phyloP scores from a whole-genome alignment of 768 basidiomycete genomes.

The Pulveroboletus ravenelii region DNA sequence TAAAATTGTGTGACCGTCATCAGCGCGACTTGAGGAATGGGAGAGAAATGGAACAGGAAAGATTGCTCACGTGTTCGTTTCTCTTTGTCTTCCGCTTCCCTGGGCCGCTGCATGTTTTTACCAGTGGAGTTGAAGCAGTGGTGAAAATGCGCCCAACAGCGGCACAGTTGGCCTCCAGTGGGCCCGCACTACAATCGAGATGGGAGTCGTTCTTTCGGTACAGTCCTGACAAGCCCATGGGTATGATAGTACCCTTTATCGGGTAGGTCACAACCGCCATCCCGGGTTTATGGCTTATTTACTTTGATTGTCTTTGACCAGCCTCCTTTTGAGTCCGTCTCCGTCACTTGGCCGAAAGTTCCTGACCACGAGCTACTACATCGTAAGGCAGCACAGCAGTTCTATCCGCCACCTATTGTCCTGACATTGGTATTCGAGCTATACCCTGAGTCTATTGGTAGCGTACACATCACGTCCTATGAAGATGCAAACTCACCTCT shows the following conservation, averaged over 20 bases:
- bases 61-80: constrained; percentile 49
- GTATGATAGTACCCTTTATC: constrained; percentile 37
- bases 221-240: constrained; percentile 52
- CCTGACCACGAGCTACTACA: constrained; percentile 28
- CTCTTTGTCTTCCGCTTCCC: background rate
- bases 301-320: constrained; percentile 4
- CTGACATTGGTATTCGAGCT: constrained; percentile 13
- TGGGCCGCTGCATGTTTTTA: background rate
- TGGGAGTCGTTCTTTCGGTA: constrained; percentile 51
- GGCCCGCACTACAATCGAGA: constrained; percentile 39
- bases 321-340: constrained; percentile 21
- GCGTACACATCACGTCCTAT: constrained; percentile 44
- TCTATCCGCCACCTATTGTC: background rate
- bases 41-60: constrained; percentile 39
- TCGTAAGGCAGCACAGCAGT: too few species aligned
- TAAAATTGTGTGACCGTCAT: background rate
- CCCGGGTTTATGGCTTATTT: background rate
- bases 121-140: constrained; percentile 49
- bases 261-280: constrained; percentile 31
- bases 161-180: constrained; percentile 44
- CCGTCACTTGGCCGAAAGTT: constrained; percentile 21
- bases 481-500: constrained; percentile 38
- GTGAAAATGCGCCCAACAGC: constrained; percentile 51
- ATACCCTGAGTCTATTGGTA: constrained; percentile 46
- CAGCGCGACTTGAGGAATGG: constrained; percentile 34